Evolutionary conservation across 306 rosid species (phyloP), one percentile per base, ranked within the genome.

Genomic region (Psophocarpus tetragonolobus): DNA sequence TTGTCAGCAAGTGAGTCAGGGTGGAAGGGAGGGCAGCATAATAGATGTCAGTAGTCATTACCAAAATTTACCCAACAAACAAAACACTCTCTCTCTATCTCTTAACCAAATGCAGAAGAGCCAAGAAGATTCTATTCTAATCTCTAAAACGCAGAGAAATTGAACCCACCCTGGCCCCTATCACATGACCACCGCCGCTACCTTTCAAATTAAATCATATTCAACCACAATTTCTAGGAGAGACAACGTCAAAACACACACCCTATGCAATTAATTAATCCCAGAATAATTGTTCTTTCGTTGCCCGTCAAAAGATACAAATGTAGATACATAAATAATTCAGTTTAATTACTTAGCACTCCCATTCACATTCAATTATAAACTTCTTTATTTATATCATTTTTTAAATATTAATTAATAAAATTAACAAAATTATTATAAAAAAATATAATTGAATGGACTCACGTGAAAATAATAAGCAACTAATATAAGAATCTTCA

Each of bases 71-170:
- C 74, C 75, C 84, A 66, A 44, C 80, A 45, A 38, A 48, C 60
- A 21, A 79, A 12, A 69, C 62, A 74, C 47, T 11, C 36, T 7
- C 33, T 64, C 75, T 77, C 78, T 80, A 81, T 81, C 87, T 57
- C 14, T 53, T 56, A 71, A 67, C 76, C 35, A 73, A 84, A 71
- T 74, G 65, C 13, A 58, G 82, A 73, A 87, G 91, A 83, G 83
- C 83, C 85, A 85, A 85, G 97, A 92, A 92, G 97, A 90, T 92
- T 92, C 95, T 90, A 92, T 92, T 92, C 95, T 75, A 88, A 85
- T 87, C 83, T 92, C 87, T 79, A 84, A 81, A 90, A 84, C 78
- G 82, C 84, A 60, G 90, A 77, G 86, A 88, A 89, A 89, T 89
- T 80, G 85, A 84, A 82, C 58, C 81, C 82, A 72, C 85, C 81